Percentiles rank a stretch among this genome's conserved stretches.
phyloP scores from a whole-genome alignment of 805 yeast species.

The Saturnispora sanitii region DNA sequence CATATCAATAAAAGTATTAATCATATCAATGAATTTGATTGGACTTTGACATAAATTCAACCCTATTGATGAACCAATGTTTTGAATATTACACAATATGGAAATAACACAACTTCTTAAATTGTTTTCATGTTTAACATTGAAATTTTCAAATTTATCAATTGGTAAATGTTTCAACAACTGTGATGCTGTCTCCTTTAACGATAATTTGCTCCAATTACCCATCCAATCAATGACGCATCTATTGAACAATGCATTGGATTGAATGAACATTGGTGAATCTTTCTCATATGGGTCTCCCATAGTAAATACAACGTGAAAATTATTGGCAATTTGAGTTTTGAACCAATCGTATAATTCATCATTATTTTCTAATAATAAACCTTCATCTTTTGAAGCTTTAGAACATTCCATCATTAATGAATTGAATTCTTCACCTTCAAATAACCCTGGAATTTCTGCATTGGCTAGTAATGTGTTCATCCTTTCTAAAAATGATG shows the following conservation, averaged over 20 bases:
- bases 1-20: conserved; percentile 34
- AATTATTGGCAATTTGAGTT: conserved; percentile 50
- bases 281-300: conserved; percentile 36
- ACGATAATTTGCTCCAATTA: conserved; percentile 52
- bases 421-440: conserved; percentile 52
- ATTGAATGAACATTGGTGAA: conserved; percentile 45
- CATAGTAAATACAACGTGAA: conserved; percentile 78
- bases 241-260: conserved; percentile 84
- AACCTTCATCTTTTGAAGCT: conserved; percentile 49
- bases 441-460: conserved; percentile 83
- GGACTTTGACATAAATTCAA: conserved; percentile 32
- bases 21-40: conserved; percentile 42
- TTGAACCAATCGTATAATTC: conserved; percentile 73
- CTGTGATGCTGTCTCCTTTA: conserved; percentile 39
- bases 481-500: conserved; percentile 83
- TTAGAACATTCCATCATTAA: conserved; percentile 48
- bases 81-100: conserved; percentile 39
- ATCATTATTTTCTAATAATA: conserved; percentile 52
- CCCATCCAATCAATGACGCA: conserved; percentile 90
- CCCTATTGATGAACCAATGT: conserved; percentile 3
- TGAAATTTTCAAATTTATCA: conserved; percentile 34
- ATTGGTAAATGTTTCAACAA: conserved; percentile 34
- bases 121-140: conserved; percentile 21
- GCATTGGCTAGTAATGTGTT: conserved; percentile 89
- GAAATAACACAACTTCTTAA: conserved; percentile 35